phyloP scores from a whole-genome alignment of 2,329 filamentous ascomycete genomes.

The Phaeosphaeria sp. region DNA sequence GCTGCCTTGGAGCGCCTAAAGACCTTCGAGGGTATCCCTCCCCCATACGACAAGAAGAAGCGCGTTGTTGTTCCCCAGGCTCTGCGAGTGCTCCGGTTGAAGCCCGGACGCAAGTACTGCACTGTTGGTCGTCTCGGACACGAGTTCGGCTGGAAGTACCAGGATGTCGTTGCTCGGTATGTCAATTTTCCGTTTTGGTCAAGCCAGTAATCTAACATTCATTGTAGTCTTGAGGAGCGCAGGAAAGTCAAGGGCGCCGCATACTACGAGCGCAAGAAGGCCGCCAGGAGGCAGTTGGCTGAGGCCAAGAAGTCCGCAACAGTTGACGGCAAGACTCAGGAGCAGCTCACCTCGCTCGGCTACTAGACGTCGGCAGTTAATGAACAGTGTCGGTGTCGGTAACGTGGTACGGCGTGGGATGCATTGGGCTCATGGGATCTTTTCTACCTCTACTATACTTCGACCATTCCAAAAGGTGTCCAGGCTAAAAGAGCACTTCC shows the following conservation, averaged over 20 bases:
- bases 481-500: constrained; percentile 48
- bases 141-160: constrained; percentile 99
- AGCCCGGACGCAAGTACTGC: constrained; percentile 99
- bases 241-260: constrained; percentile 99
- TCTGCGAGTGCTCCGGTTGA: constrained; percentile 92
- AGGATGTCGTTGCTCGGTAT: constrained; percentile 97
- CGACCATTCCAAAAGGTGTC: constrained; percentile 46
- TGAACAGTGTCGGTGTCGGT: constrained; percentile 37
- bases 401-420: constrained; percentile 45
- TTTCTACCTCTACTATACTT: constrained; percentile 47
- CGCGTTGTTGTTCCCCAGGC: constrained; percentile 99
- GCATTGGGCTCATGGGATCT: constrained; percentile 48
- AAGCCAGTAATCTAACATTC: constrained; percentile 23
- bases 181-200: constrained; percentile 50
- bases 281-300: constrained; percentile 84
- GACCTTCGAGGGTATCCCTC: constrained; percentile 99
- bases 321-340: constrained; percentile 84
- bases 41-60: constrained; percentile 99
- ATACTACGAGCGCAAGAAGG: constrained; percentile 99
- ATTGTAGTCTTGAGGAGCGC: constrained; percentile 90
- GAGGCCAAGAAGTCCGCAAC: constrained; percentile 92
- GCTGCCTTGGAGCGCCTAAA: constrained; percentile 98
- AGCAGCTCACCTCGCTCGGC: constrained; percentile 87
- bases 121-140: constrained; percentile 96
- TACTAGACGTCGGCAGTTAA: constrained; percentile 70